Evolutionary conservation across 2,329 filamentous ascomycete genomes (phyloP).

Genomic region (Rhynchosporium secalis): DNA sequence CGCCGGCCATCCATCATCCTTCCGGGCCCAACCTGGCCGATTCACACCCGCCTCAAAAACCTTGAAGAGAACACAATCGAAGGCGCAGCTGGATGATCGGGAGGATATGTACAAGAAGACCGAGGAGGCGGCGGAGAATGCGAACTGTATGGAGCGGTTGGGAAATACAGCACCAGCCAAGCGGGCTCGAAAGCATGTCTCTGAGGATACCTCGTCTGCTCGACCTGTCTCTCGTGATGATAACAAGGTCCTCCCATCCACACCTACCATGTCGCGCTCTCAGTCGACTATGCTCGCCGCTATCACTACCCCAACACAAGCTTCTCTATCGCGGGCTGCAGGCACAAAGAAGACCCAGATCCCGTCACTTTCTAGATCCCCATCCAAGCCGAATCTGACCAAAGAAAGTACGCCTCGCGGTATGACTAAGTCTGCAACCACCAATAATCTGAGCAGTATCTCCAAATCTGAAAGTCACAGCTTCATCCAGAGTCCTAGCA

Average conservation of each 20-base stretch:
- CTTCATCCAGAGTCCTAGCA: conserved; percentile 32
- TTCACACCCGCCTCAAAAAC: conserved; percentile 50
- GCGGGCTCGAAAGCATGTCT: conserved; percentile 65
- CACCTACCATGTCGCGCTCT: conserved; percentile 46
- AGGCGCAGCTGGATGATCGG: conserved; percentile 63
- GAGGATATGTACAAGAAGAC: conserved; percentile 48
- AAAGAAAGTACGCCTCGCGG: conserved; percentile 46
- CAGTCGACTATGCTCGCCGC: conserved; percentile 52
- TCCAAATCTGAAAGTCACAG: conserved; percentile 36
- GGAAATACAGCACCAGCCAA: conserved; percentile 56
- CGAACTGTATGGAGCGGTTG: conserved; percentile 27
- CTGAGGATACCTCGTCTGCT: conserved; percentile 68
- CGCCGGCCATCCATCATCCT: conserved; percentile 78
- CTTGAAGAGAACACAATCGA: conserved; percentile 55
- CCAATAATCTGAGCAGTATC: conserved; percentile 44
- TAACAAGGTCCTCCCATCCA: conserved; percentile 47
- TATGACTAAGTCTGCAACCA: conserved; percentile 55
- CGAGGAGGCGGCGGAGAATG: conserved; percentile 15
- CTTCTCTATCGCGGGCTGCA: conserved; percentile 64
- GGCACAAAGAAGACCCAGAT: conserved; percentile 52
- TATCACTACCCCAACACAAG: conserved; percentile 76
- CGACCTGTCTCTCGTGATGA: conserved; percentile 58
- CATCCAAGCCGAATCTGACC: conserved; percentile 50
- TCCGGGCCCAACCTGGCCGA: conserved; percentile 58
- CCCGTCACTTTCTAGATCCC: conserved; percentile 52